phyloP scores from a whole-genome alignment of 106 monocot genomes.

The Phalaenopsis equestris region DNA sequence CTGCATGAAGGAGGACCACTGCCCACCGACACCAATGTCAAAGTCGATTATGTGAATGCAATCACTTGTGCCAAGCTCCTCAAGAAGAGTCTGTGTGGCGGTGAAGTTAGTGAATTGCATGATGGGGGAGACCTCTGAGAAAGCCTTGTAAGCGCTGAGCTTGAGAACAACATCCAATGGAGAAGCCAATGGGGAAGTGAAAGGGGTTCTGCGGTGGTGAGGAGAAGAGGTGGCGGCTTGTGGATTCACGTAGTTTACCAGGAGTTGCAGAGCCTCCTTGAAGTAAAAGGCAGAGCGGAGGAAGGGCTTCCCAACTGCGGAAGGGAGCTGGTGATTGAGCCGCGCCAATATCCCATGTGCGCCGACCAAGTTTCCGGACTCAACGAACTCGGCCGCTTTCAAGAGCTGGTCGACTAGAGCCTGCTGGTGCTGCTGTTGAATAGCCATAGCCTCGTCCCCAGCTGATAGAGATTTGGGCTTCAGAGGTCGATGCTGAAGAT shows the following conservation, averaged over 20 bases:
- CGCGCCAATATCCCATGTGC: constrained; percentile 99
- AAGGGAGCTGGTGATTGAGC: constrained; percentile 96
- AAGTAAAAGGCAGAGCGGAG: constrained; percentile 74
- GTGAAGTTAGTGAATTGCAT: constrained; percentile 90
- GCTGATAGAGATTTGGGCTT: constrained; percentile 17
- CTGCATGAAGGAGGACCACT: constrained; percentile 93
- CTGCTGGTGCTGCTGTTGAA: constrained; percentile 22
- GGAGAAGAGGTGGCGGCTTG: constrained; percentile 3
- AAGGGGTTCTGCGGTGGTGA: background rate
- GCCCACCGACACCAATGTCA: constrained; percentile 81
- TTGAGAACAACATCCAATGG: constrained; percentile 63
- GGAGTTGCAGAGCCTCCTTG: constrained; percentile 58
- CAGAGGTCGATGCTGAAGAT: constrained; percentile 17
- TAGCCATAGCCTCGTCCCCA: constrained; percentile 2
- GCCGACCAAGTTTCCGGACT: constrained; percentile 59
- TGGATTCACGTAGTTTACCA: background rate
- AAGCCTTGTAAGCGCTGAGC: constrained; percentile 74
- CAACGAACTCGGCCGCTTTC: constrained; percentile 76
- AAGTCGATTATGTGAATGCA: constrained; percentile 87
- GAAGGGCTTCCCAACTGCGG: constrained; percentile 63
- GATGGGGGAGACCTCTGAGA: constrained; percentile 75
- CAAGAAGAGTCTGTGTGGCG: constrained; percentile 57
- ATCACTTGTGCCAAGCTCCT: constrained; percentile 35
- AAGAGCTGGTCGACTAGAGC: constrained; percentile 62
- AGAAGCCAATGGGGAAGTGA: constrained; percentile 14